Base-by-base conservation (phyloP, 176 grass and related monocot genomes). In the Cocos nucifera region DNA sequence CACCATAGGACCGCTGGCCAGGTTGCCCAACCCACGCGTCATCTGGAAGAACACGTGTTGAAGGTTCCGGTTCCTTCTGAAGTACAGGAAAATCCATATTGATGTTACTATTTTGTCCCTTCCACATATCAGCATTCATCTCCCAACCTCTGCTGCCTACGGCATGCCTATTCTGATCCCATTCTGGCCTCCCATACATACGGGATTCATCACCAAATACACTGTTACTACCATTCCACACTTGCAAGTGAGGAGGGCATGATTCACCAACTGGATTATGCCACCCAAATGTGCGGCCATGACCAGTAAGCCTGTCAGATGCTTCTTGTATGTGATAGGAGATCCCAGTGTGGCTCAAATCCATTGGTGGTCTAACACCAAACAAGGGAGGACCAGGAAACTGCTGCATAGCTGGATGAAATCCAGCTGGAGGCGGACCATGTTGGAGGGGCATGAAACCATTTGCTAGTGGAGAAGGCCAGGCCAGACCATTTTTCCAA, bases 321-420 rank as follows among this genome's bases (percentile, higher is more conserved):
- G 64, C 22, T 12, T 93, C 94, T 76, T 92, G 88, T 73, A 98
- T 70, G 53, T 82, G 83, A 90, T 90, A 96, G 39, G 86, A 83
- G 59, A 90, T 78, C 77, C 86, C 83, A 62, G 70, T 58, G 61
- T 89, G 91, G 44, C 70, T 75, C 65, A 98, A 70, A 70, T 93
- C 86, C 69, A 98, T 70, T 57, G 73, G 86, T 16, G 88, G 88
- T 59, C 94, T 85, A 23, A 93, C 66, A 44, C 81, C 81, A 80
- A 92, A 98, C 65, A 98, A 63, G 65, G 88, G 82, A 25, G 88
- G 82, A 19, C 26, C 78, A 23, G 74, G 68, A 81, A 93, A 98
- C 50, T 82, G 88, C 29, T 85, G 79, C 22, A 90, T 72, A 61
- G 78, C 60, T 6, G 76, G 82, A 64, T 86, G 81, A 75, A 98